Percentiles rank a stretch among this genome's conserved stretches.
These are phyloP conservation scores for Eimeria praecox DNA, from an alignment of 169 alveolate species.

Conservation along the genomic window DNA sequence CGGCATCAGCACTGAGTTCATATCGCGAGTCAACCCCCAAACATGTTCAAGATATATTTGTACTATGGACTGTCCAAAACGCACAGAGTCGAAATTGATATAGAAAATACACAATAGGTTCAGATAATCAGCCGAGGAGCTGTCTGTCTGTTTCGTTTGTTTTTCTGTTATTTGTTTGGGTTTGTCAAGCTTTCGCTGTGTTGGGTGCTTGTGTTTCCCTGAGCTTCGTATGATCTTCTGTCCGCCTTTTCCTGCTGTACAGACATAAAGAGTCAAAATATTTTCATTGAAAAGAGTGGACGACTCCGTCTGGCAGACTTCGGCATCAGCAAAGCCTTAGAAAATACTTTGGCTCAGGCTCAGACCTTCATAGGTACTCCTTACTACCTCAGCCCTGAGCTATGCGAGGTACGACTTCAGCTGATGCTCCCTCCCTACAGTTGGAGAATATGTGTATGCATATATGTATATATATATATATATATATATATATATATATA, in stretches of 20 bases:
- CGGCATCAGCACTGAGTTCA: background rate
- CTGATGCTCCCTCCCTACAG: no score
- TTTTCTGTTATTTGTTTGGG: background rate
- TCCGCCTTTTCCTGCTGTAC: background rate
- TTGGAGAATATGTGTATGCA: background rate
- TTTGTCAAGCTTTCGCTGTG: background rate
- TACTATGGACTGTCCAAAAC: no score
- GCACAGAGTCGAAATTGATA: no score
- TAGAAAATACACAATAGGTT: no score
- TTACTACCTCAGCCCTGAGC: slow-evolving; percentile 99
- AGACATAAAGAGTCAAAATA: slow-evolving; percentile 94
- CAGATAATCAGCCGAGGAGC: no score
- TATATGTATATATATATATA: background rate
- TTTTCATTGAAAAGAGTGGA: slow-evolving; percentile 92
- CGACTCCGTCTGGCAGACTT: slow-evolving; percentile 96
- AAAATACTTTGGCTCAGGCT: slow-evolving; percentile 96
- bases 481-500: background rate
- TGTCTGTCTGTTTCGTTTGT: no score
- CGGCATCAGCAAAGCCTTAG: slow-evolving; percentile 96
- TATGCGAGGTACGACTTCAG: slow-evolving; percentile 89
- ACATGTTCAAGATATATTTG: no score
- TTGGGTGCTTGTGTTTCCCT: no score
- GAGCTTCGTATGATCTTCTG: background rate
- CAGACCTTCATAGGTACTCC: slow-evolving; percentile 99
- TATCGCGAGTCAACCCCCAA: no score